Conservation (phyloP, 257 asterid genomes). For the Knoxia roxburghii region DNA sequence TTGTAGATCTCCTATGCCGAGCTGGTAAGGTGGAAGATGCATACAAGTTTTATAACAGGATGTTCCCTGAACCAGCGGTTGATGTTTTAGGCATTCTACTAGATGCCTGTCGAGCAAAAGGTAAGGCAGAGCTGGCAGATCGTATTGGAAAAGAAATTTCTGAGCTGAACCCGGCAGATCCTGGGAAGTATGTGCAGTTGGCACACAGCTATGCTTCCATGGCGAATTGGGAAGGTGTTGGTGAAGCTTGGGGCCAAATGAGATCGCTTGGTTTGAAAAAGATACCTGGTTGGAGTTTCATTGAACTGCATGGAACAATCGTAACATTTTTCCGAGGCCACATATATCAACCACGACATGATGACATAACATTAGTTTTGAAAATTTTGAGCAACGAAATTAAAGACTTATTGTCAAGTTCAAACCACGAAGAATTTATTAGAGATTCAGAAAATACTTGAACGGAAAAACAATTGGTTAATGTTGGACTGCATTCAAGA, state of each 20-base stretch:
- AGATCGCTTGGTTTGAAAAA: conserved; percentile 63
- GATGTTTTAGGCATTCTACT: conserved; percentile 73
- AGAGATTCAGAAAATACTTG: conserved; percentile 16
- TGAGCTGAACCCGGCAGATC: conserved; percentile 42
- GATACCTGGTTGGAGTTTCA: conserved; percentile 79
- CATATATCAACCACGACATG: conserved; percentile 53
- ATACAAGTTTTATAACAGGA: conserved; percentile 45
- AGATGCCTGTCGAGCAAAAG: conserved; percentile 55
- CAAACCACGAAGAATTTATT: conserved; percentile 26
- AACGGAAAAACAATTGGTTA: neutral
- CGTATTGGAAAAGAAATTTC: conserved; percentile 53
- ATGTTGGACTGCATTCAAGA: neutral
- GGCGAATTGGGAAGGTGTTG: conserved; percentile 73
- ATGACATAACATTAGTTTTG: conserved; percentile 35
- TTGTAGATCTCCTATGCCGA: conserved; percentile 83
- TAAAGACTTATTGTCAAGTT: conserved; percentile 23
- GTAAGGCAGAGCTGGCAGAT: conserved; percentile 41
- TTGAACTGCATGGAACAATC: conserved; percentile 63
- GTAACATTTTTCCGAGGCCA: conserved; percentile 60
- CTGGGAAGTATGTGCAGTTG: conserved; percentile 74
- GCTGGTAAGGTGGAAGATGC: conserved; percentile 74
- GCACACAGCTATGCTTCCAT: conserved; percentile 79
- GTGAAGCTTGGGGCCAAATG: conserved; percentile 74
- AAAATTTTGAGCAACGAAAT: conserved; percentile 38
- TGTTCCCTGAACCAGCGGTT: conserved; percentile 45